Evolutionary conservation across 257 asterid genomes (phyloP).

Genomic region (Echium plantagineum): DNA sequence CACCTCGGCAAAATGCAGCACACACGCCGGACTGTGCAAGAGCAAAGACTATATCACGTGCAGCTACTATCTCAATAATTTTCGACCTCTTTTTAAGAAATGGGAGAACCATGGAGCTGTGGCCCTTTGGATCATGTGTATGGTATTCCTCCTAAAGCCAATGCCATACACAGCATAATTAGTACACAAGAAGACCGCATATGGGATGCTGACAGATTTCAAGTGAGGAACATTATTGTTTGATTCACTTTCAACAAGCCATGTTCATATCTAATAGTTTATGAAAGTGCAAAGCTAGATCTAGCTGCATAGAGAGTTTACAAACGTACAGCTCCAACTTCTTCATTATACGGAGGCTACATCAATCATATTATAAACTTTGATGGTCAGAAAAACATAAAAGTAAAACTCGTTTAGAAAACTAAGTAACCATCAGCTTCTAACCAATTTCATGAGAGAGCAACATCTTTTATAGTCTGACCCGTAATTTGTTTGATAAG

Average conservation of each 20-base stretch:
- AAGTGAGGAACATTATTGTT: not conserved
- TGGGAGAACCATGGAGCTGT: constrained; percentile 50
- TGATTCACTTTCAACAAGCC: not conserved
- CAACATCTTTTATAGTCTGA: too few species aligned
- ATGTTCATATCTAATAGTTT: too few species aligned
- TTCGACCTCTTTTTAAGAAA: constrained; percentile 89
- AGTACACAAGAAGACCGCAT: not conserved
- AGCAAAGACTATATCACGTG: constrained; percentile 96
- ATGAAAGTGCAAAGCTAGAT: too few species aligned
- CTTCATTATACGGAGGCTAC: too few species aligned
- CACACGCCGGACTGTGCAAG: constrained; percentile 98
- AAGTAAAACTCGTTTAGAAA: too few species aligned
- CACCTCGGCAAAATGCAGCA: constrained; percentile 99
- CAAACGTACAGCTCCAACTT: too few species aligned
- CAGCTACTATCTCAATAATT: constrained; percentile 94
- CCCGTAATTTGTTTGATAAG: too few species aligned
- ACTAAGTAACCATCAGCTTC: too few species aligned
- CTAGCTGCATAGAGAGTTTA: too few species aligned
- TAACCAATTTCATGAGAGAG: too few species aligned
- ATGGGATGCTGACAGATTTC: not conserved
- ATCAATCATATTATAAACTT: not conserved
- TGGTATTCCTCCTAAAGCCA: constrained; percentile 87
- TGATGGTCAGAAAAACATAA: too few species aligned
- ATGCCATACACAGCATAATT: not conserved
- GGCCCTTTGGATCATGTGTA: constrained; percentile 96